Evolutionary conservation across 495 filamentous ascomycete genomes (phyloP), one percentile per base, ranked within the genome.

Genomic region (Neurospora sublineolata): DNA sequence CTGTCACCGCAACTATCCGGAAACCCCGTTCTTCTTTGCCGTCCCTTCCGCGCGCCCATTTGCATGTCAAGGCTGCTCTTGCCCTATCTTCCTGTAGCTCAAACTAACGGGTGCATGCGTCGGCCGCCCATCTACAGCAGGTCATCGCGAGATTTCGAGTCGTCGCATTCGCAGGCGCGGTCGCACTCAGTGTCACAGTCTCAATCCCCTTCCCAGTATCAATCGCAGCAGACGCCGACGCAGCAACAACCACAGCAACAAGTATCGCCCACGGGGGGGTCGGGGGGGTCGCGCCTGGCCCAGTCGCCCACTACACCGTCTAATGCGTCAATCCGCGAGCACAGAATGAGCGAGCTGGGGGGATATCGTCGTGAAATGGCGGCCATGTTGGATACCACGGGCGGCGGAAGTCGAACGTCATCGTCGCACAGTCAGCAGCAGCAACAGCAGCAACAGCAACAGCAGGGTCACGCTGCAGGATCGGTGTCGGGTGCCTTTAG

Each of bases 321-420:
- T 69, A 84, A 80, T 75, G 77, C 80, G 69, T 83, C 86, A 70
- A 73, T 82, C 33, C 83, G 83, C 77, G 84, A 84, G 23, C 80
- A 79, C 68, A 80, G 84, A 69, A 82, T 86, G 83, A 85, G 80
- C 77, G 86, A 88, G 71, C 83, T 91, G 72, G 82, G 83, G 75
- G 87, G 88, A 76, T 89, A 93, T 76, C 88, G 90, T 73, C 89
- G 89, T 78, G 89, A 92, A 71, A 86, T 92, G n/a, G 52, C 52
- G 52, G 86, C 89, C 67, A 88, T 90, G 33, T 81, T 92, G 67
- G 89, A 91, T 68, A 87, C 86, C 46, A 83, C 85, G 70, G 85
- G 83, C 75, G 84, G 82, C 12, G 52, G 75, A 70, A 58, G 41
- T 60, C 69, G 77, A 80, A 82, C 80, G 30, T 23, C 73, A 12